phyloP scores from a whole-genome alignment of 345 rosid genomes.

The Salix viminalis region DNA sequence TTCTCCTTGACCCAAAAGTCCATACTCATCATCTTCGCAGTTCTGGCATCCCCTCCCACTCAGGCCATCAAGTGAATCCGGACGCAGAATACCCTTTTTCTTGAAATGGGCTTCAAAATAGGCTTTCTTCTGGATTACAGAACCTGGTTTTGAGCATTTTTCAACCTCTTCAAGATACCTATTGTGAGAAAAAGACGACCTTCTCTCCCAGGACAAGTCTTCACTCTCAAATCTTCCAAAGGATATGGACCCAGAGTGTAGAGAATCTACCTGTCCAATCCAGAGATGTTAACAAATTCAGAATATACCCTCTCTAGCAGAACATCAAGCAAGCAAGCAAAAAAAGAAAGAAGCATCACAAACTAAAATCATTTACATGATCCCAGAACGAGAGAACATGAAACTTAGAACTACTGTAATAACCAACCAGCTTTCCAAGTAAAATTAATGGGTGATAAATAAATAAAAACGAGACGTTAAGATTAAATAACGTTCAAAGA shows the following conservation, averaged over 20 bases:
- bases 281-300: background rate
- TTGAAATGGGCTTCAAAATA: conserved; percentile 86
- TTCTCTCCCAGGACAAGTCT: conserved; percentile 72
- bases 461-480: background rate
- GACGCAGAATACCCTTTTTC: conserved; percentile 58
- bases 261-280: conserved; percentile 50
- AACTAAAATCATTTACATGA: background rate
- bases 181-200: conserved; percentile 84
- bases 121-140: conserved; percentile 76
- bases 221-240: conserved; percentile 91
- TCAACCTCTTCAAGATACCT: conserved; percentile 92
- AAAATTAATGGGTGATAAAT: background rate
- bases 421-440: background rate
- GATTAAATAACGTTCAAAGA: background rate
- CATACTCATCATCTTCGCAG: conserved; percentile 23
- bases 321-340: background rate
- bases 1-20: conserved; percentile 23
- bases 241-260: conserved; percentile 81
- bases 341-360: background rate
- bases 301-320: background rate
- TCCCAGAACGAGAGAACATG: background rate
- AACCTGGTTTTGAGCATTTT: conserved; percentile 78
- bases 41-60: conserved; percentile 30
- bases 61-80: conserved; percentile 40
- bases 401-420: background rate